Percentiles rank a stretch among this genome's conserved stretches.
Evolutionary conservation across 306 rosid genomes (phyloP).

Genomic region (Mimosa pudica): DNA sequence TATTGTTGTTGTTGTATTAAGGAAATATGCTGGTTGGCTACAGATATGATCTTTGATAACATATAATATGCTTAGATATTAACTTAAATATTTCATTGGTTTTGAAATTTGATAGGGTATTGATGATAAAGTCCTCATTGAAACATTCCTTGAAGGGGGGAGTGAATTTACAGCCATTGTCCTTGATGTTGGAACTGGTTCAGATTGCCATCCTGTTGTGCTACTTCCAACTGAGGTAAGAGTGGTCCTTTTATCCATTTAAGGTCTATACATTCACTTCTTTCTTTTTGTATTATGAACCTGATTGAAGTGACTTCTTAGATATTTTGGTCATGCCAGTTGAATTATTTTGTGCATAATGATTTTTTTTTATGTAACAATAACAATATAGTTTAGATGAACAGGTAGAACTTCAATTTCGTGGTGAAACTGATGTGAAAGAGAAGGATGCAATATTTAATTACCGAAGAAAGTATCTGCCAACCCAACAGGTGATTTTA

Average conservation of each 20-base stretch:
- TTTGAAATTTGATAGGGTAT: slow-evolving; percentile 63
- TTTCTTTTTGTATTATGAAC: background rate
- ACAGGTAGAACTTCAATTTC: slow-evolving; percentile 86
- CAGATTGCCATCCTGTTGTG: slow-evolving; percentile 74
- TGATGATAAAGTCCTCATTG: slow-evolving; percentile 79
- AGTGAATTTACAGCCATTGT: slow-evolving; percentile 95
- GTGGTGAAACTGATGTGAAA: slow-evolving; percentile 57
- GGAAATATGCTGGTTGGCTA: slow-evolving; percentile 28
- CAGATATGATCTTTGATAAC: background rate
- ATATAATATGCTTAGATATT: background rate
- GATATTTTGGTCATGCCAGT: background rate
- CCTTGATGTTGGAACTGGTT: slow-evolving; percentile 87
- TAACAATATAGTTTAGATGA: slow-evolving; percentile 36
- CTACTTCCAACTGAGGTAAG: slow-evolving; percentile 89
- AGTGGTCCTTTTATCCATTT: slow-evolving; percentile 15
- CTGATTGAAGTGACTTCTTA: background rate
- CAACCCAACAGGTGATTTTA: slow-evolving; percentile 85
- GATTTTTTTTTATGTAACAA: slow-evolving; percentile 15
- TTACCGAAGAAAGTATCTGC: slow-evolving; percentile 93
- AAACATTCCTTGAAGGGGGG: slow-evolving; percentile 93
- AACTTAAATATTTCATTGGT: slow-evolving; percentile 31
- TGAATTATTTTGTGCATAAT: slow-evolving; percentile 12
- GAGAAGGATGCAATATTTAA: slow-evolving; percentile 97
- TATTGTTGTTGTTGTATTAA: too few relatives aligned
- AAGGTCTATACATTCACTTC: slow-evolving; percentile 28